A percentile compares a stretch with the other conserved stretches of the same genome.
These are phyloP conservation scores for Nicotiana attenuata DNA, from an alignment of 257 asterid genomes.

Conservation along the genomic window DNA sequence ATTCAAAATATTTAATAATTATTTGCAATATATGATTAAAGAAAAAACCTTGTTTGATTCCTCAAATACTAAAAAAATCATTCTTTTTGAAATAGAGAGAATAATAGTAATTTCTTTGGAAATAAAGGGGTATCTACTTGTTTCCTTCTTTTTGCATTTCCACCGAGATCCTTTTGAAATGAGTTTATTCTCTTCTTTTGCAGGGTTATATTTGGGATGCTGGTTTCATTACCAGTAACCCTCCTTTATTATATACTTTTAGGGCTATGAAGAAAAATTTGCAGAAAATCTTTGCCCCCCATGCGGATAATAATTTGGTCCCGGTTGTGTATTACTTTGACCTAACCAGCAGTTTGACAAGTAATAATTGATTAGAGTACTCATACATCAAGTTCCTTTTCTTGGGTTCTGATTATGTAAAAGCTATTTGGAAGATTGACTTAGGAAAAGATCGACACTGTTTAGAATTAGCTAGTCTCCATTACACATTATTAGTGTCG, in stretches of 20 bases:
- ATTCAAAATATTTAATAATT: too few relatives aligned
- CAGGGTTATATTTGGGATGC: constrained; percentile 72
- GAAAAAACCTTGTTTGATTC: too few relatives aligned
- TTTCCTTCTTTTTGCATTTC: neutral
- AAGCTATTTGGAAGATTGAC: neutral
- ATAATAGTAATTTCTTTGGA: too few relatives aligned
- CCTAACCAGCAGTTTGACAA: constrained; percentile 9
- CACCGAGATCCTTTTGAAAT: too few relatives aligned
- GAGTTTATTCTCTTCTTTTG: constrained; percentile 8
- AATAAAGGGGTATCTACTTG: too few relatives aligned
- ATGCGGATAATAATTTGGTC: constrained; percentile 1
- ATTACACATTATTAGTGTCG: neutral
- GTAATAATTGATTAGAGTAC: neutral
- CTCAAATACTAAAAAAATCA: too few relatives aligned
- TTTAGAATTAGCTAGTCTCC: neutral
- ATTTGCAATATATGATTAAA: too few relatives aligned
- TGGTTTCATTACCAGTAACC: constrained; percentile 60
- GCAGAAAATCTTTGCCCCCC: neutral
- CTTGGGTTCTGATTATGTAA: neutral
- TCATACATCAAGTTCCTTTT: neutral
- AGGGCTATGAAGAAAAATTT: constrained; percentile 33
- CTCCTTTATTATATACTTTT: constrained; percentile 47
- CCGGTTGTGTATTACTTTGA: constrained; percentile 5
- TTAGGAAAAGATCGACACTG: neutral
- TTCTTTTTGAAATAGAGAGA: too few relatives aligned